A percentile compares a stretch with the other conserved stretches of the same genome.
Evolutionary conservation across 2,329 filamentous ascomycete species (phyloP).

Genomic region (Pochonia chlamydosporia): DNA sequence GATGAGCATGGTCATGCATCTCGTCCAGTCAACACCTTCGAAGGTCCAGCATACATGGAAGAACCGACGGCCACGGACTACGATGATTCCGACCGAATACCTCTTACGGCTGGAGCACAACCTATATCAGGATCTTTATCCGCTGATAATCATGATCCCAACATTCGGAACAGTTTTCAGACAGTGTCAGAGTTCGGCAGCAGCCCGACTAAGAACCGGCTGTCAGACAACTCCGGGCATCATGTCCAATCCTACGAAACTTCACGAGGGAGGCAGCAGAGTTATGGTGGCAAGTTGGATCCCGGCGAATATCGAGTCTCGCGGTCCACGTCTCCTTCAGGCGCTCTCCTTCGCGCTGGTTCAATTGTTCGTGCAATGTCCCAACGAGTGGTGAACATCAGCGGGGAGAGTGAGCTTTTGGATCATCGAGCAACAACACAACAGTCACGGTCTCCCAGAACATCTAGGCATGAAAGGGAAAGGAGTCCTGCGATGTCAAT

Average conservation of each 20-base stretch:
- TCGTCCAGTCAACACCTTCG: slow-evolving; percentile 24
- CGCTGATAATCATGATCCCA: slow-evolving; percentile 33
- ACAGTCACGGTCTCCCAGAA: slow-evolving; percentile 52
- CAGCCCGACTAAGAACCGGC: slow-evolving; percentile 42
- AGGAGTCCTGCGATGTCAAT: slow-evolving; percentile 25
- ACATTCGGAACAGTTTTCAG: slow-evolving; percentile 50
- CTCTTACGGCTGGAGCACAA: slow-evolving; percentile 49
- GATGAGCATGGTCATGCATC: slow-evolving; percentile 19
- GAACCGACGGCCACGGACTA: slow-evolving; percentile 27
- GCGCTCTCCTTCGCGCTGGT: slow-evolving; percentile 62
- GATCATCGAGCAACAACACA: slow-evolving; percentile 63
- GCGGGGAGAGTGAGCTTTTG: slow-evolving; percentile 80
- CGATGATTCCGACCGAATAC: slow-evolving; percentile 53
- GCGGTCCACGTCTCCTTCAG: slow-evolving; percentile 56
- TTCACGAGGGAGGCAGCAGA: slow-evolving; percentile 38
- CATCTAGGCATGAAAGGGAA: slow-evolving; percentile 26
- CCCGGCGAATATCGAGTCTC: slow-evolving; percentile 50
- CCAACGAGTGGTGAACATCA: slow-evolving; percentile 94
- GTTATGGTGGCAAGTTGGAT: slow-evolving; percentile 50
- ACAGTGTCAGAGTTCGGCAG: slow-evolving; percentile 51
- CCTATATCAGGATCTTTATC: slow-evolving; percentile 47
- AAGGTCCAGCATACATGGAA: slow-evolving; percentile 25
- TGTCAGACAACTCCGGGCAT: slow-evolving; percentile 48
- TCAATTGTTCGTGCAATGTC: slow-evolving; percentile 84
- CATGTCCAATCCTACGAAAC: slow-evolving; percentile 53